These are phyloP conservation scores for Ganoderma sinense DNA, from an alignment of 1,284 basidiomycete species.

Conservation along the genomic window DNA sequence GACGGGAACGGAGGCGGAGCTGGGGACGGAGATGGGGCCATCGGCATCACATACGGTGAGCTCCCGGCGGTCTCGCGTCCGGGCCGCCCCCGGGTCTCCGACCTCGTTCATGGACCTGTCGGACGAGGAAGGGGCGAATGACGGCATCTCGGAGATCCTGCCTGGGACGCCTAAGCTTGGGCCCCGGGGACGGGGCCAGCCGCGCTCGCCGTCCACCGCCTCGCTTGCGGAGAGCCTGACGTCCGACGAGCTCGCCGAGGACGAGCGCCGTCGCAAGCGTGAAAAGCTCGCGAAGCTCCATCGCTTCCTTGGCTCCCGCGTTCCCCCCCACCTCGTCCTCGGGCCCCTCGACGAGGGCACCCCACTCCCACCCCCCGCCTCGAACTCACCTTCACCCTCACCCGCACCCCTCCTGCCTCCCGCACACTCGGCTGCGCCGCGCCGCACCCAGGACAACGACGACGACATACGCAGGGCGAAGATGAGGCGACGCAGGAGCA, in stretches of 20 bases:
- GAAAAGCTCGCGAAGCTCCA: conserved; percentile 81
- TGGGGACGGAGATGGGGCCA: neutral
- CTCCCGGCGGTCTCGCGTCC: conserved; percentile 16
- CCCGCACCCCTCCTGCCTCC: neutral
- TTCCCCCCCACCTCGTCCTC: conserved; percentile 73
- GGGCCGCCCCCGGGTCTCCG: conserved; percentile 41
- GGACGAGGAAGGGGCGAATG: conserved; percentile 55
- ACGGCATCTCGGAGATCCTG: conserved; percentile 15
- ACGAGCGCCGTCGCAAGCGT: conserved; percentile 69
- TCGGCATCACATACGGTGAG: conserved; percentile 20
- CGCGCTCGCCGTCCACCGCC: conserved; percentile 44
- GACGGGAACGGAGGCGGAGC: neutral
- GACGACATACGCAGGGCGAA: conserved; percentile 45
- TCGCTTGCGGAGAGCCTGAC: conserved; percentile 59
- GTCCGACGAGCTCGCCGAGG: conserved; percentile 60
- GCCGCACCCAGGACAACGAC: conserved; percentile 32
- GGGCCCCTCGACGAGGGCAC: conserved; percentile 51
- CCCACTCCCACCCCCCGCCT: conserved; percentile 50
- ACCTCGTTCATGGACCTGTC: conserved; percentile 75
- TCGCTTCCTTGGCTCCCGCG: conserved; percentile 80
- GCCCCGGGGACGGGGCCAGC: conserved; percentile 31
- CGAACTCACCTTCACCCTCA: neutral
- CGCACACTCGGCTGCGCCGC: conserved; percentile 18
- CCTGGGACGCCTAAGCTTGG: conserved; percentile 40
- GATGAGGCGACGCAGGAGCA: conserved; percentile 61